Percentiles rank a stretch among this genome's conserved stretches.
Evolutionary conservation across 2,329 filamentous ascomycete species (phyloP).

Genomic region (Aspergillus niger): DNA sequence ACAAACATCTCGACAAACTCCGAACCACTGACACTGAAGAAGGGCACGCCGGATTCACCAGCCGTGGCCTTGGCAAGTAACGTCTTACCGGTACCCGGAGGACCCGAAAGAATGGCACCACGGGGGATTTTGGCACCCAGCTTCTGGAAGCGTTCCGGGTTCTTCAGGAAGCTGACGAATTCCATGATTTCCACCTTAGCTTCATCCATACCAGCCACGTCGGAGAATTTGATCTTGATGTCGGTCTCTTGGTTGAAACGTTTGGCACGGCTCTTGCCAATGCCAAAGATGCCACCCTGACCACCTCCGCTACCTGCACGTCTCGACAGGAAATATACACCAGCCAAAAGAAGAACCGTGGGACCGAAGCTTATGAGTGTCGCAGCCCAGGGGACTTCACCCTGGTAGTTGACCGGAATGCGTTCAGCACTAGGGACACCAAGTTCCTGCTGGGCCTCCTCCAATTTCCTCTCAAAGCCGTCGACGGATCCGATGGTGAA

Average conservation of each 20-base stretch:
- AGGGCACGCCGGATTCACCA: slow-evolving; percentile 93
- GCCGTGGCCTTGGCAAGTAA: slow-evolving; percentile 95
- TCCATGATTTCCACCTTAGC: slow-evolving; percentile 99
- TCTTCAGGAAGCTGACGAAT: slow-evolving; percentile 95
- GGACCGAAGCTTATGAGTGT: slow-evolving; percentile 81
- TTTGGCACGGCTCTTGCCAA: slow-evolving; percentile 93
- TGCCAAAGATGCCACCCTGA: slow-evolving; percentile 83
- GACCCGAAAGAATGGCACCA: slow-evolving; percentile 94
- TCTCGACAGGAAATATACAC: slow-evolving; percentile 76
- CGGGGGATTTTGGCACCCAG: slow-evolving; percentile 97
- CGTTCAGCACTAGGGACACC: slow-evolving; percentile 83
- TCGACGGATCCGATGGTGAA: slow-evolving; percentile 96
- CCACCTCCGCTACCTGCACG: slow-evolving; percentile 69
- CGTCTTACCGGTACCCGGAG: slow-evolving; percentile 97
- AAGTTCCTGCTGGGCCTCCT: slow-evolving; percentile 84
- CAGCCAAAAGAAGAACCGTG: slow-evolving; percentile 80
- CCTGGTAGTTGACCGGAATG: slow-evolving; percentile 86
- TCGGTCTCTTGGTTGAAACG: slow-evolving; percentile 97
- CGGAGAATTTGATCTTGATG: slow-evolving; percentile 93
- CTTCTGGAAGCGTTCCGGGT: slow-evolving; percentile 87
- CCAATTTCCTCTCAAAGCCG: slow-evolving; percentile 84
- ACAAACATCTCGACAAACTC: slow-evolving; percentile 99
- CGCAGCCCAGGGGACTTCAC: slow-evolving; percentile 71
- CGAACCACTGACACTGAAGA: slow-evolving; percentile 97
- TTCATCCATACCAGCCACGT: slow-evolving; percentile 97